Evolutionary conservation across 2,329 filamentous ascomycete species (phyloP), one percentile per base, ranked within the genome.

Genomic region (Escovopsis weberi): DNA sequence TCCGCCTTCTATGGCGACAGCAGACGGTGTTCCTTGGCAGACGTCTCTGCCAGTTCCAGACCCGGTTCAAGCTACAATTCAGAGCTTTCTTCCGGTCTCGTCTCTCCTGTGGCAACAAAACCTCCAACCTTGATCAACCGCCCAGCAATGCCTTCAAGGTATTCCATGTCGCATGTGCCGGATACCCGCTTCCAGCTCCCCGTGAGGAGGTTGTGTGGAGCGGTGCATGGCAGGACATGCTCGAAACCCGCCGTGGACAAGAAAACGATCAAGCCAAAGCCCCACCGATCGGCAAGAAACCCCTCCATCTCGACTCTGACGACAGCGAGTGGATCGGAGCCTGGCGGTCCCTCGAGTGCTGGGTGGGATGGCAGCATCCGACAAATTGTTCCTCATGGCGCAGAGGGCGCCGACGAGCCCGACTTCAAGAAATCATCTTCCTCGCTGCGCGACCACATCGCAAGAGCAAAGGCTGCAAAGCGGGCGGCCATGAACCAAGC

Each of bases 371-470:
- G 59, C 12, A 50, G 50, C 1, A 55, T 60, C 33, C 48, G 53
- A 2, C 46, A 56, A 1, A 41, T 50, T 38, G 18, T 50, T 6
- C 41, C 51, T 11, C 48, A 52, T 33, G 53, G 39, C 0, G 39
- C 19, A 6, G 32, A 41, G 12, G 19, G 26, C 15, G n/a, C 28
- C 15, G 42, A 44, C 8, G 12, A 32, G 18, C 37, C 34, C n/a
- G 33, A 35, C 15, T 40, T 41, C 42, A 59, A 64, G 34, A 91
- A 84, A 52, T 87, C 87, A 0, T 95, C 89, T 0, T 68, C 74
- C 12, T 80, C 87, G 1, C 64, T 98, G 12, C 78, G 91, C 32
- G 86, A 95, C 41, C 88, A 91, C 42, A 95, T 96, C 48, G 86
- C 88, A 33, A 89, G 88, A 53, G 89, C 91, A 1, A 94, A 89